A percentile compares a stretch with the other conserved stretches of the same genome.
These are phyloP conservation scores for Platanus orientalis DNA, from an alignment of 164 flowering plant species.

Conservation along the genomic window DNA sequence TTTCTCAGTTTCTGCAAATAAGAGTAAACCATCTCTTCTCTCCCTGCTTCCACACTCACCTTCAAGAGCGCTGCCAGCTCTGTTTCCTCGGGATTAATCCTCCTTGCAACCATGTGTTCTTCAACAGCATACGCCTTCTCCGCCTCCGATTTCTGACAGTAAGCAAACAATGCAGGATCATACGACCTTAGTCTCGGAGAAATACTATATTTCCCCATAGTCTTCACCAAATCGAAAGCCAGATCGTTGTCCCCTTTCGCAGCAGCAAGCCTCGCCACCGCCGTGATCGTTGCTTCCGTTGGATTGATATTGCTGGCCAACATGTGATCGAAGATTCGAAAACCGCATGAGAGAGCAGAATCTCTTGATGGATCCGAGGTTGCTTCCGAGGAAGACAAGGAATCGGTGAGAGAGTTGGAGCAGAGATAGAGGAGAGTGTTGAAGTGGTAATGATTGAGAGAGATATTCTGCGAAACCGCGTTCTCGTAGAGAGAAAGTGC, in stretches of 20 bases:
- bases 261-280: slow-evolving; percentile 64
- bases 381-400: background rate
- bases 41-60: slow-evolving; percentile 45
- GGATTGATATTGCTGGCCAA: slow-evolving; percentile 31
- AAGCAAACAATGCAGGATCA: slow-evolving; percentile 65
- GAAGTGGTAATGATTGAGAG: slow-evolving; percentile 47
- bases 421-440: slow-evolving; percentile 73
- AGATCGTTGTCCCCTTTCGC: slow-evolving; percentile 64
- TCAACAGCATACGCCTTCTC: slow-evolving; percentile 77
- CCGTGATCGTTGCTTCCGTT: slow-evolving; percentile 75
- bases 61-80: slow-evolving; percentile 61
- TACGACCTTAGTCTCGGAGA: slow-evolving; percentile 58
- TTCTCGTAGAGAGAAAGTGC: slow-evolving; percentile 66
- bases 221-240: slow-evolving; percentile 58
- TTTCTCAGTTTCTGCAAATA: slow-evolving; percentile 75
- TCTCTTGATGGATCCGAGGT: slow-evolving; percentile 9
- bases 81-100: slow-evolving; percentile 52
- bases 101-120: slow-evolving; percentile 44
- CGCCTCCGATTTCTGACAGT: slow-evolving; percentile 44
- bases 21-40: slow-evolving; percentile 53
- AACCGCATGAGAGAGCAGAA: slow-evolving; percentile 48
- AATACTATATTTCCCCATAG: slow-evolving; percentile 27
- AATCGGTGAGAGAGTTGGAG: slow-evolving; percentile 36
- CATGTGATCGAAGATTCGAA: slow-evolving; percentile 54
- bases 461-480: slow-evolving; percentile 35